Evolutionary conservation across 257 asterid genomes (phyloP), one percentile per base, ranked within the genome.

Genomic region (Petrea volubilis): DNA sequence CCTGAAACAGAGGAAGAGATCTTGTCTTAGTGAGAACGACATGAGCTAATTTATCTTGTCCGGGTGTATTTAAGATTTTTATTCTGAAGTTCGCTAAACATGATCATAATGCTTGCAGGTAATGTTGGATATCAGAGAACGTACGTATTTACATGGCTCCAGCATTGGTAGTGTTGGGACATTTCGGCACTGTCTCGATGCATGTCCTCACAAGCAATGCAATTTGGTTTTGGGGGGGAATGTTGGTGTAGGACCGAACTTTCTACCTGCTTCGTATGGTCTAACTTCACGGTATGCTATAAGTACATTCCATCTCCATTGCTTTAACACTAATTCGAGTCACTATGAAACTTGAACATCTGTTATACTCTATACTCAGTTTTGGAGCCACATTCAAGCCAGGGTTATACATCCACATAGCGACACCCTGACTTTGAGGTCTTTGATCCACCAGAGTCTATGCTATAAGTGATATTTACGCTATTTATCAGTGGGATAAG

Each of bases 281-380:
- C 80, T 64, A 75, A 67, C 76, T 67, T 67, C 73, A 53, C 78
- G 81, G 82, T 75, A 78, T 61, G 25, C 73, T 72, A 47, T 64
- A 24, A 64, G 80, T 82, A 65, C 52, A 83, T 80, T 38, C 43
- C 21, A 36, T 68, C 69, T 24, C 49, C 1, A 20, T 68, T 15
- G 34, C 3, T 15, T 20, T 51, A 6, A 12, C 23, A 25, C 14
- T 43, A 9, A 21, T 0, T 17, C 25, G 65, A 55, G 14, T 40
- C n/a, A 20, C 10, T 3, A 18, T 60, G 9, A 18, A 12, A 23
- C n/a, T n/a, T 9, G 18, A 7, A 13, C 25, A 25, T 72, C 40
- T 31, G 8, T 49, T 71, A 59, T 25, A 41, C 15, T 38, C 21
- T 57, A 46, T 60, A 4, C 40, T 0, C n/a, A n/a, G n/a, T n/a